Conservation (phyloP, 2,329 filamentous ascomycete genomes). For the Esteya vermicola region DNA sequence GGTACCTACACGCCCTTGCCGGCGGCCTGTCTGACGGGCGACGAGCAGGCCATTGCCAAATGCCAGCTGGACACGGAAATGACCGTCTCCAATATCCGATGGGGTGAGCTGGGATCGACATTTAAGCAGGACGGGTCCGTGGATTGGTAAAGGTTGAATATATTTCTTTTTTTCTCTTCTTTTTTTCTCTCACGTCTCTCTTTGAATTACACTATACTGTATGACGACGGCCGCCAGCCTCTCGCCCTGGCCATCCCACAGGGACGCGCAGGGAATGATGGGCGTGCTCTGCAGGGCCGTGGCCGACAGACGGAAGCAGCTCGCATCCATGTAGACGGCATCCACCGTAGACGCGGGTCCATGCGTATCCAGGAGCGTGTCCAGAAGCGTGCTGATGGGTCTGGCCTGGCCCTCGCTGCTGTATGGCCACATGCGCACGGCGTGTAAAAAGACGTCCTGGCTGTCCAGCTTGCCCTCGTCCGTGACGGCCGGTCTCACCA, state of each 20-base stretch:
- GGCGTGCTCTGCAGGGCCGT: slow-evolving; percentile 6
- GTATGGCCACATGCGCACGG: slow-evolving; percentile 3
- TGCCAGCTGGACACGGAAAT: no score
- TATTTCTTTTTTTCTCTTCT: background rate
- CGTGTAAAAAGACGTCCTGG: background rate
- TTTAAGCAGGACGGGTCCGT: no score
- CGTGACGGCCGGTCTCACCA: no score
- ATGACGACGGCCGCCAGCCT: slow-evolving; percentile 21
- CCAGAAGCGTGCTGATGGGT: background rate
- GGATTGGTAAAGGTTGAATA: no score
- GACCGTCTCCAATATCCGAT: no score
- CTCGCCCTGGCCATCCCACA: slow-evolving; percentile 24
- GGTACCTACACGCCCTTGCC: no score
- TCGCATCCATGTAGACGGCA: slow-evolving; percentile 7
- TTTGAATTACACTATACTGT: slow-evolving; percentile 6
- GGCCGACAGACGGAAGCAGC: background rate
- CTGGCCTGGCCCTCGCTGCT: background rate
- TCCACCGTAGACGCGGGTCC: background rate
- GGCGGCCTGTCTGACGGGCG: no score
- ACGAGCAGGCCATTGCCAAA: no score
- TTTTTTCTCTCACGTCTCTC: background rate
- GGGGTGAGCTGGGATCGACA: no score
- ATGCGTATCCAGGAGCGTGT: background rate
- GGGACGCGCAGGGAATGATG: slow-evolving; percentile 24
- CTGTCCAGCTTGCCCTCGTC: background rate